These are phyloP conservation scores for Populus hybrid DNA, from an alignment of 441 rosid species.

Conservation along the genomic window DNA sequence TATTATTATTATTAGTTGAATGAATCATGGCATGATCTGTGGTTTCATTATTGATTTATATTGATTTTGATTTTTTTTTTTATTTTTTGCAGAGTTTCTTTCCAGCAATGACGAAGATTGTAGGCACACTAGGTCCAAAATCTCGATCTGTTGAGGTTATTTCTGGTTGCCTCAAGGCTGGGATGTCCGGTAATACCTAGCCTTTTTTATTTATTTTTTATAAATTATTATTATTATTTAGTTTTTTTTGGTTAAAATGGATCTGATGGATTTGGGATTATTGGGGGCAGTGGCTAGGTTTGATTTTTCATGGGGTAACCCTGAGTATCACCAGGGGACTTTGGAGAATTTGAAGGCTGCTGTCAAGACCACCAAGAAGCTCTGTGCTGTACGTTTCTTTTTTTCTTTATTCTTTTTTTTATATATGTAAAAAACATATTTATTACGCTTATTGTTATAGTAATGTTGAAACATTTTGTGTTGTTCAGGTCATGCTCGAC, in stretches of 20 bases:
- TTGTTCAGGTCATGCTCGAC: slow-evolving; percentile 87
- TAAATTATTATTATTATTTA: neutral
- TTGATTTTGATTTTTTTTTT: slow-evolving; percentile 5
- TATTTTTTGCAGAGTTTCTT: slow-evolving; percentile 70
- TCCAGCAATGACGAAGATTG: slow-evolving; percentile 95
- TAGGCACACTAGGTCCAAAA: slow-evolving; percentile 92
- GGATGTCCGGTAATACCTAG: slow-evolving; percentile 75
- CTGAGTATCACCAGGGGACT: slow-evolving; percentile 85
- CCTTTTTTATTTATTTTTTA: neutral
- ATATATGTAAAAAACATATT: neutral
- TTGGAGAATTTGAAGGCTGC: slow-evolving; percentile 79
- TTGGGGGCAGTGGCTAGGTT: slow-evolving; percentile 70
- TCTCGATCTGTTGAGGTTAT: slow-evolving; percentile 83
- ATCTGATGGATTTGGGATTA: neutral
- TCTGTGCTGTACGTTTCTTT: slow-evolving; percentile 71
- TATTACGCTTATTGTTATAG: neutral
- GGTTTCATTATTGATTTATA: neutral
- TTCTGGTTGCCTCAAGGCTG: slow-evolving; percentile 85
- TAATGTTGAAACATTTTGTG: neutral
- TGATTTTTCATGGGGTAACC: slow-evolving; percentile 85
- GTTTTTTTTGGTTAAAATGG: neutral
- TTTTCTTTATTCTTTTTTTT: too few relatives aligned
- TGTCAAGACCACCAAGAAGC: slow-evolving; percentile 85
- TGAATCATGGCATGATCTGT: slow-evolving; percentile 5
- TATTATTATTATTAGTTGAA: neutral